Percentiles rank a stretch among this genome's conserved stretches.
Evolutionary conservation across 371 early-diverging fungal genomes (phyloP).

Genomic region (Apophysomyces ossiformis): DNA sequence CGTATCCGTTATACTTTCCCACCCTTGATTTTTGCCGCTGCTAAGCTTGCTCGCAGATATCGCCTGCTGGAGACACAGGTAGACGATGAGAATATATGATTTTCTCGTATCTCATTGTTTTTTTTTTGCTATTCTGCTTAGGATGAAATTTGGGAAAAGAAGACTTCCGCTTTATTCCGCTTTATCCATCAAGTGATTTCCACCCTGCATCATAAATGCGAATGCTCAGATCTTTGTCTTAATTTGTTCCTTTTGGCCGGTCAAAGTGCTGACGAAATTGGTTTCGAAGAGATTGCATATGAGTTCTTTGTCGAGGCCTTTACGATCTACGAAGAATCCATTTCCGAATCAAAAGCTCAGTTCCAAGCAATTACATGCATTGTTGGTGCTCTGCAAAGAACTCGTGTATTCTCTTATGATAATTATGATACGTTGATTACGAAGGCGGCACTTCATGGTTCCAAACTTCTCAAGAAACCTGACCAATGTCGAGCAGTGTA

Average conservation of each 20-base stretch:
- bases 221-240: constrained; percentile 72
- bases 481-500: constrained; percentile 91
- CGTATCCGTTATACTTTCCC: constrained; percentile 89
- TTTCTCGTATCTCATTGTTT: neutral
- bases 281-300: constrained; percentile 87
- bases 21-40: constrained; percentile 72
- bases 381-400: constrained; percentile 79
- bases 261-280: constrained; percentile 79
- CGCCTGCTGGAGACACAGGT: constrained; percentile 47
- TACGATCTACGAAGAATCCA: constrained; percentile 90
- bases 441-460: constrained; percentile 85
- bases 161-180: constrained; percentile 67
- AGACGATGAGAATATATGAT: neutral
- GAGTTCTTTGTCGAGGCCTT: constrained; percentile 95
- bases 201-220: constrained; percentile 67
- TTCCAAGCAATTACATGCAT: constrained; percentile 83
- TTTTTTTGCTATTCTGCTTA: constrained; percentile 10
- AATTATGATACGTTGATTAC: constrained; percentile 91
- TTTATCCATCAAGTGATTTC: constrained; percentile 81
- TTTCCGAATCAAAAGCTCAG: constrained; percentile 88
- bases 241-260: constrained; percentile 83
- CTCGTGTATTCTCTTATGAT: constrained; percentile 78
- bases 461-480: constrained; percentile 86
- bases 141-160: constrained; percentile 69
- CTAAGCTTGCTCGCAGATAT: constrained; percentile 74